Evolutionary conservation across 495 filamentous ascomycete genomes (phyloP).

Genomic region (Cercophora sp.): DNA sequence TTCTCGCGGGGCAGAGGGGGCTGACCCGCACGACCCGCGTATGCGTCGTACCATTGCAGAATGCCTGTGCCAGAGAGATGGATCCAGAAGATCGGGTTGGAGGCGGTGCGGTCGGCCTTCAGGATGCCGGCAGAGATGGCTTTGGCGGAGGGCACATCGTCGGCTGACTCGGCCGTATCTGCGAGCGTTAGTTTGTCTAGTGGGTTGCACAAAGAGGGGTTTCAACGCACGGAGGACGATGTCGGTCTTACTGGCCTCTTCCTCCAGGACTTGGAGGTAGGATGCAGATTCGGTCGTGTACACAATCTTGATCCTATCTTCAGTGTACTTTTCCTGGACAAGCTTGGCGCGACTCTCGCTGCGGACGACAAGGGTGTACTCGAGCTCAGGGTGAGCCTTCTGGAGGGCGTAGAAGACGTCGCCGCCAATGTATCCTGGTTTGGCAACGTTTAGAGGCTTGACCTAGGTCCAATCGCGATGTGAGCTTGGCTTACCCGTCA

Average conservation of each 20-base stretch:
- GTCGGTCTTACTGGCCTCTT: constrained; percentile 59
- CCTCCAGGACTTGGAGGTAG: constrained; percentile 49
- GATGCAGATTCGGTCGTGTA: constrained; percentile 51
- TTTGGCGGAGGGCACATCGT: constrained; percentile 36
- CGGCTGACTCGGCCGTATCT: constrained; percentile 48
- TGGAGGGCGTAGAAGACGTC: constrained; percentile 59
- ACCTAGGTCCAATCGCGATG: neutral
- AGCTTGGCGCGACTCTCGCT: constrained; percentile 60
- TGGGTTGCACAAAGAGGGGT: neutral
- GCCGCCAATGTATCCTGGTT: constrained; percentile 72
- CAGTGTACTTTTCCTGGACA: constrained; percentile 56
- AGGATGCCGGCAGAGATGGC: constrained; percentile 41
- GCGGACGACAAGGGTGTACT: constrained; percentile 64
- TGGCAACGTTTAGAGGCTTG: neutral
- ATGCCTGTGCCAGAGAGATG: constrained; percentile 47
- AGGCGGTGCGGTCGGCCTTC: constrained; percentile 39
- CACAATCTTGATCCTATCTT: constrained; percentile 43
- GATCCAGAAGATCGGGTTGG: constrained; percentile 47
- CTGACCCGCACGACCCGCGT: constrained; percentile 38
- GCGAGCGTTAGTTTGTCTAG: neutral
- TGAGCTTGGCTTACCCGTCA: constrained; percentile 29
- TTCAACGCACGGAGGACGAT: constrained; percentile 58
- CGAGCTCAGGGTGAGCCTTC: constrained; percentile 63
- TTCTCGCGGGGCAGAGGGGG: constrained; percentile 33
- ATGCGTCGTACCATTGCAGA: constrained; percentile 42